Base-by-base conservation (phyloP, 306 rosid species). In the Abrus precatorius region DNA sequence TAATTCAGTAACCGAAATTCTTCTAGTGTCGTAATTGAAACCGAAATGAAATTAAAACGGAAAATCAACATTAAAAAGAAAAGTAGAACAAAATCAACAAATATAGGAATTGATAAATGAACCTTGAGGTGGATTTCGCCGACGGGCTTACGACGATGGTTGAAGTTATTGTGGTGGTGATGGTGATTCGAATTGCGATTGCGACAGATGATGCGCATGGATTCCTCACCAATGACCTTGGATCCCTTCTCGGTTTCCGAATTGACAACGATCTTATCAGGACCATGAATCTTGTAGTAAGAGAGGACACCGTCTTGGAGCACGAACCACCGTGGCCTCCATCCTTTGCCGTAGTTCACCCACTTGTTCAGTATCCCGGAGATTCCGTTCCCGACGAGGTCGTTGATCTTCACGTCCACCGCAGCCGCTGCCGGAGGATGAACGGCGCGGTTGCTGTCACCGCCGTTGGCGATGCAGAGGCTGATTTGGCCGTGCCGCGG, bases 341-440 rank as follows among this genome's bases (percentile, higher is more conserved):
- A 94, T 20, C 98, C 98, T 72, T 91, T 94, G 5, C 98, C 98
- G 71, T 94, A 92, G 82, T 94, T 92, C 69, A 92, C 97, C 97
- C 97, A 91, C 85, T 94, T 94, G 41, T 87, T 69, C 13, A 94
- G 86, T 62, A 91, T 87, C 44, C 98, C 98, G 1, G 92, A 89
- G 52, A 94, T 89, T 81, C 97, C 95, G 49, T 94, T 92, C 67
- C 97, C 95, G 1, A 94, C 93, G 20, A 94, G 89, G 89, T 94
- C 97, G 70, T 87, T 92, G 83, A 92, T 94, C 87, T 80, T 90
- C 44, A 92, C 90, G 68, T 94, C 97, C 40, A 92, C 93, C 29
- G 5, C 86, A 70, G 20, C 82, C 72, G 54, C 7, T 9, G 45
- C 9, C 49, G 56, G 5, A 74, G 2, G 78, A 1, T 87, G 92